A percentile compares a stretch with the other conserved stretches of the same genome.
Evolutionary conservation across 768 basidiomycete species (phyloP).

Genomic region (Boletus huronensis): DNA sequence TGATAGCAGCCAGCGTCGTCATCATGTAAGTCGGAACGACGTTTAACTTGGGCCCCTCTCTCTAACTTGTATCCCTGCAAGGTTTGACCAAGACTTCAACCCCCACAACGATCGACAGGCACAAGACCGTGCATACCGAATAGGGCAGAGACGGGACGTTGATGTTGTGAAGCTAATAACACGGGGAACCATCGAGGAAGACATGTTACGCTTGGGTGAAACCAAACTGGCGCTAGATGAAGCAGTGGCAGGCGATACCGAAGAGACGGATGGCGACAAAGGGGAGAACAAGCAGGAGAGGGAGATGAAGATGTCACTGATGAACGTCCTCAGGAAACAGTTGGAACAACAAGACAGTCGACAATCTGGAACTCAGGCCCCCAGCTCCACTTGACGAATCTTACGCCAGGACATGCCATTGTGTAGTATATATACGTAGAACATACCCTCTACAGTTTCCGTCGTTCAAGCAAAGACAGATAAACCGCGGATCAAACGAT

Average conservation of each 20-base stretch:
- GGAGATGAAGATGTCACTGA: slow-evolving; percentile 82
- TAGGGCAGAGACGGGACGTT: slow-evolving; percentile 91
- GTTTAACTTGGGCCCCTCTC: not conserved
- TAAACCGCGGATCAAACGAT: slow-evolving; percentile 66
- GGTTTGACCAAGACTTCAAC: slow-evolving; percentile 98
- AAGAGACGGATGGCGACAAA: slow-evolving; percentile 55
- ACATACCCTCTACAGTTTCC: slow-evolving; percentile 17
- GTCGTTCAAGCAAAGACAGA: slow-evolving; percentile 39
- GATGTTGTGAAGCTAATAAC: slow-evolving; percentile 94
- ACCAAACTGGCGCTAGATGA: slow-evolving; percentile 92
- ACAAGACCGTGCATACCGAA: slow-evolving; percentile 95
- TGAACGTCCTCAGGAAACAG: slow-evolving; percentile 81
- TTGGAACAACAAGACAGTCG: slow-evolving; percentile 55
- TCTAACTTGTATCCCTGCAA: slow-evolving; percentile 27
- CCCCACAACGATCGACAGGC: slow-evolving; percentile 97
- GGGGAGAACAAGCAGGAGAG: slow-evolving; percentile 64
- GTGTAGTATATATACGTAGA: slow-evolving; percentile 21
- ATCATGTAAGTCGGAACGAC: slow-evolving; percentile 60
- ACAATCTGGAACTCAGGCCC: slow-evolving; percentile 4
- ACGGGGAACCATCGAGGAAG: slow-evolving; percentile 91
- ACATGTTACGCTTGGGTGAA: slow-evolving; percentile 85
- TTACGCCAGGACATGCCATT: slow-evolving; percentile 6
- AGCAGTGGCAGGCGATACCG: slow-evolving; percentile 78
- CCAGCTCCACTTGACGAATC: slow-evolving; percentile 5
- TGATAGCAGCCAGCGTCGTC: slow-evolving; percentile 94